Percentiles rank a stretch among this genome's conserved stretches.
Conservation (phyloP, 106 monocot genomes). For the Allium cepa region DNA sequence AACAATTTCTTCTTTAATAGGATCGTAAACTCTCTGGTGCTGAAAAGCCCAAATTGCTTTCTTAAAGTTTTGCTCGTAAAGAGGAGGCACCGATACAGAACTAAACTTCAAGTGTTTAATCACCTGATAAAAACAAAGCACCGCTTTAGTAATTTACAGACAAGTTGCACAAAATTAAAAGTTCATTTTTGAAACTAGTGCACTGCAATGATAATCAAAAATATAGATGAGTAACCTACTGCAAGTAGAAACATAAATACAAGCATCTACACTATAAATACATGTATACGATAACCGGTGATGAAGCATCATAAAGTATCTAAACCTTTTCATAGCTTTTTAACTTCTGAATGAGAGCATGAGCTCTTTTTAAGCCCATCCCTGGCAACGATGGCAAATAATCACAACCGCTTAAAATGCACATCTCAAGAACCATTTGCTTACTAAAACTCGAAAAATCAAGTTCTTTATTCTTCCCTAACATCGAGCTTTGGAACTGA, state of each 20-base stretch:
- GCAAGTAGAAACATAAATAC: background rate
- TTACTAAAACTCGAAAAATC: conserved; percentile 67
- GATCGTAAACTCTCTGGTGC: conserved; percentile 94
- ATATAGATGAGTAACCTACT: no score
- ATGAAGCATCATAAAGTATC: background rate
- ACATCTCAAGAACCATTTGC: conserved; percentile 94
- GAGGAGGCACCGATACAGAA: conserved; percentile 65
- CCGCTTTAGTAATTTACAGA: no score
- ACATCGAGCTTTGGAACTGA: conserved; percentile 59
- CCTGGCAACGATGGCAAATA: conserved; percentile 89
- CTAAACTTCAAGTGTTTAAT: conserved; percentile 77
- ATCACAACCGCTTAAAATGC: conserved; percentile 96
- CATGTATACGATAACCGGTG: background rate
- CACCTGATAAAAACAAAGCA: conserved; percentile 47
- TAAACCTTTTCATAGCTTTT: conserved; percentile 76
- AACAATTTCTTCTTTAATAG: conserved; percentile 50
- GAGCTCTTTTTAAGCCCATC: conserved; percentile 93
- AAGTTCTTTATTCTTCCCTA: conserved; percentile 65
- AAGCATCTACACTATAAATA: background rate
- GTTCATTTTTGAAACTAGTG: no score
- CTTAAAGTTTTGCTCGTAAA: conserved; percentile 73
- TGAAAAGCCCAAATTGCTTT: conserved; percentile 86
- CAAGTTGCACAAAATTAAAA: no score
- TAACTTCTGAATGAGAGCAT: conserved; percentile 73
- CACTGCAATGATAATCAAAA: no score